phyloP scores from a whole-genome alignment of 169 alveolate genomes.

The Eimeria sp. region DNA sequence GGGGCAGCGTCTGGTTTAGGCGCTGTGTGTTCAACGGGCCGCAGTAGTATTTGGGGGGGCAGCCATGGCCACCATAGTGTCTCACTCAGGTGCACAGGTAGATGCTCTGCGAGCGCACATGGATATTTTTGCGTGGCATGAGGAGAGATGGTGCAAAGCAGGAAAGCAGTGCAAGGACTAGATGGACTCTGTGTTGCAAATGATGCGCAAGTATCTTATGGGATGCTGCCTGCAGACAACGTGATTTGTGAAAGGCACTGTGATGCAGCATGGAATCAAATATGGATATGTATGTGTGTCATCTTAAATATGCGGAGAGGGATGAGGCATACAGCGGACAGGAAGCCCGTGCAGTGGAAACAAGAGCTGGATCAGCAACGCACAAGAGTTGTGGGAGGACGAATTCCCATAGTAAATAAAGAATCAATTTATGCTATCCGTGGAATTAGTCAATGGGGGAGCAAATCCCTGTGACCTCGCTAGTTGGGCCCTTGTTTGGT shows the following conservation, averaged over 20 bases:
- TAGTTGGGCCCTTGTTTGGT: neutral
- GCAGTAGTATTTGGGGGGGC: neutral
- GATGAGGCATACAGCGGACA: too few species aligned
- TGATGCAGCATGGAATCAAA: neutral
- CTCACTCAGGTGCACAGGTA: neutral
- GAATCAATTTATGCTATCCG: too few species aligned
- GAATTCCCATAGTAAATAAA: neutral
- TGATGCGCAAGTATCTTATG: neutral
- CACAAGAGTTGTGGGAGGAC: neutral
- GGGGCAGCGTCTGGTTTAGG: neutral
- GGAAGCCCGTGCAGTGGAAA: too few species aligned
- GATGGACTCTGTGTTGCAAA: neutral
- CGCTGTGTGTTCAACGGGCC: neutral
- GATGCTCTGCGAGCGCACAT: neutral
- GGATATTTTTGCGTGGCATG: neutral
- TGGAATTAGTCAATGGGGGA: neutral
- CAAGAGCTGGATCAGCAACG: too few species aligned
- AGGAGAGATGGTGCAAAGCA: neutral
- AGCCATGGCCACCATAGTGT: neutral
- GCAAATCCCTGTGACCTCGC: neutral
- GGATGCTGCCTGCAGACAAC: neutral
- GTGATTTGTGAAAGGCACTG: neutral
- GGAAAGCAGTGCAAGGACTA: neutral
- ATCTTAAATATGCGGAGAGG: too few species aligned
- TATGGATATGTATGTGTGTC: neutral